Evolutionary conservation across 1,139 yeast species (phyloP).

Genomic region (Entelexis paramagnoliae): DNA sequence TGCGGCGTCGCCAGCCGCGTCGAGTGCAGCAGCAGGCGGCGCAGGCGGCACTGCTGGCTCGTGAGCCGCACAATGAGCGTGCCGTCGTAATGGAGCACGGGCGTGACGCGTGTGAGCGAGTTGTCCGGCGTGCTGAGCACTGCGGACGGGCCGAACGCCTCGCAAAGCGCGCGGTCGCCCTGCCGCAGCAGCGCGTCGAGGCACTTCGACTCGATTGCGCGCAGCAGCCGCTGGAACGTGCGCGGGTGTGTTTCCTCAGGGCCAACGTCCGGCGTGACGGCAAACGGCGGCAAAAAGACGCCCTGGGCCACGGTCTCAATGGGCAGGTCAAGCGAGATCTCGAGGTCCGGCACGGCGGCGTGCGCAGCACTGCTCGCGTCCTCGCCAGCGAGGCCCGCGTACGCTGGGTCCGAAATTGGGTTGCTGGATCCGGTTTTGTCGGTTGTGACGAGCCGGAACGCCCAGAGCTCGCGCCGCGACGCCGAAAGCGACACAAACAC

Average conservation of each 20-base stretch:
- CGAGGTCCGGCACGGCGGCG: constrained; percentile 1
- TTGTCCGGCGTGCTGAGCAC: constrained; percentile 18
- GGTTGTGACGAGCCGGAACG: constrained; percentile 4
- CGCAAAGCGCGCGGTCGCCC: constrained; percentile 11
- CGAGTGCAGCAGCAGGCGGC: constrained; percentile 11
- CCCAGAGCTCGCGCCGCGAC: constrained; percentile 21
- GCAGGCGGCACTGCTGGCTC: constrained; percentile 13
- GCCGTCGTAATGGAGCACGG: constrained; percentile 20
- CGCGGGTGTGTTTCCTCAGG: neutral
- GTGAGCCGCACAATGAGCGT: constrained; percentile 18
- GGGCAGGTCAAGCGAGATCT: neutral
- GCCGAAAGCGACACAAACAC: constrained; percentile 11
- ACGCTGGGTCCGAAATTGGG: neutral
- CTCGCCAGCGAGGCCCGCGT: neutral
- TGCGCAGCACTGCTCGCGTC: no score
- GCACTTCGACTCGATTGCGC: constrained; percentile 18
- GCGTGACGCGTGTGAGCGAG: constrained; percentile 17
- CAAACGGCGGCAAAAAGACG: constrained; percentile 20
- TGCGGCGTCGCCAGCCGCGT: constrained; percentile 9
- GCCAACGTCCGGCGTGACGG: neutral
- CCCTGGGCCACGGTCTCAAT: constrained; percentile 14
- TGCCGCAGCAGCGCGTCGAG: constrained; percentile 16
- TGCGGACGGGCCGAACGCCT: constrained; percentile 21
- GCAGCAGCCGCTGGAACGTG: constrained; percentile 17
- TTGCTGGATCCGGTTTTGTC: neutral